Percentiles rank a stretch among this genome's conserved stretches.
These are phyloP conservation scores for Nepenthes alata DNA, from an alignment of 179 eudicot species.

Conservation along the genomic window DNA sequence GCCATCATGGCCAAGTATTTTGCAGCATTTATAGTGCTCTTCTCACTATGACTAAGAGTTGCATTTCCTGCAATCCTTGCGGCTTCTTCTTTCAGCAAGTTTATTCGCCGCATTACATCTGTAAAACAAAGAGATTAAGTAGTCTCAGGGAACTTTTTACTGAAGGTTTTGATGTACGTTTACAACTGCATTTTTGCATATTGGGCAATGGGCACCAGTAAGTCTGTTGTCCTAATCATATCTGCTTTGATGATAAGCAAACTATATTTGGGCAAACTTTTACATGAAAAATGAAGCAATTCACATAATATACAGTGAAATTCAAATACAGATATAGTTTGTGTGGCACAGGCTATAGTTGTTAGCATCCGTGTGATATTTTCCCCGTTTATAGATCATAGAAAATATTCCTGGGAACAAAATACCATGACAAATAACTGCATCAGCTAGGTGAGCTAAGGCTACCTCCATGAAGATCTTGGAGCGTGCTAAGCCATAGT, in stretches of 20 bases:
- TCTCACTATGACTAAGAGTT: conserved; percentile 82
- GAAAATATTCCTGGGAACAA: neutral
- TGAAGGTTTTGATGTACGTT: neutral
- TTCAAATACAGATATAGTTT: too few species aligned
- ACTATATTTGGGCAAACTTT: too few species aligned
- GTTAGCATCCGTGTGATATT: too few species aligned
- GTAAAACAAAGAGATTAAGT: conserved; percentile 12
- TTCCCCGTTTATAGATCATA: neutral
- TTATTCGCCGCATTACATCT: conserved; percentile 92
- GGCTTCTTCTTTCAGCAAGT: conserved; percentile 96
- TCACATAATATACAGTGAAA: too few species aligned
- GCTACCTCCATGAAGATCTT: conserved; percentile 96
- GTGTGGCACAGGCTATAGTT: too few species aligned
- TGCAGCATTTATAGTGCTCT: conserved; percentile 89
- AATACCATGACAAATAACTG: neutral
- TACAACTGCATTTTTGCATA: neutral
- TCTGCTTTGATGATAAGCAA: too few species aligned
- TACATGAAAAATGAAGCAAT: too few species aligned
- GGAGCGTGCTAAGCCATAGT: conserved; percentile 96
- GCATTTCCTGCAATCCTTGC: conserved; percentile 64
- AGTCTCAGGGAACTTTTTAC: conserved; percentile 8
- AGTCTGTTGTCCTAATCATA: too few species aligned
- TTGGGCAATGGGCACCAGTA: neutral
- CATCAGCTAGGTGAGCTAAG: conserved; percentile 10
- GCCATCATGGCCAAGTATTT: conserved; percentile 99